Evolutionary conservation across 257 asterid genomes (phyloP).

Genomic region (Nicotiana tabacum): DNA sequence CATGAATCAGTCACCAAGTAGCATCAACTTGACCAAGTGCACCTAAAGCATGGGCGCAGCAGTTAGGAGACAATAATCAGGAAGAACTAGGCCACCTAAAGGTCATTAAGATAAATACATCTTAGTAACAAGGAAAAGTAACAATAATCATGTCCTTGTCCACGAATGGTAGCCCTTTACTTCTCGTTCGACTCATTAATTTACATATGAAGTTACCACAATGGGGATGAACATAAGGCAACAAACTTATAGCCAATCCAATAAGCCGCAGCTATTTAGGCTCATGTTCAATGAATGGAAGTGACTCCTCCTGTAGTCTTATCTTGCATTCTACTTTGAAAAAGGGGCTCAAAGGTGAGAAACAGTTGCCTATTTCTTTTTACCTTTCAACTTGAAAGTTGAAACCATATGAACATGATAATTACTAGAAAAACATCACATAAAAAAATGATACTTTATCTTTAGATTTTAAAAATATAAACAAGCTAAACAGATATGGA

Average conservation of each 20-base stretch:
- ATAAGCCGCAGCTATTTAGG: neutral
- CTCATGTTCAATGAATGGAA: neutral
- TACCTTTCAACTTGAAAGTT: neutral
- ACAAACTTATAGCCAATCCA: neutral
- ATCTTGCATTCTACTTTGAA: neutral
- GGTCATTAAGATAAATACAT: neutral
- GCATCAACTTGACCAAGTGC: neutral
- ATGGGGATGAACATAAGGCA: neutral
- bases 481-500: neutral
- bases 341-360: neutral
- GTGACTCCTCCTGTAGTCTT: neutral
- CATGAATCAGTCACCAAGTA: neutral
- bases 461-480: neutral
- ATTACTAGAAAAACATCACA: neutral
- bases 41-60: neutral
- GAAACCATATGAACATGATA: neutral
- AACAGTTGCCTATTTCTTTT: neutral
- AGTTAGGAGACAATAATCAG: neutral
- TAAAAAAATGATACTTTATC: neutral
- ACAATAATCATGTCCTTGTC: neutral
- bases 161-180: neutral
- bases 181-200: neutral
- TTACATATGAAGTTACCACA: neutral
- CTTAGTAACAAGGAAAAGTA: neutral
- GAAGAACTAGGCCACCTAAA: neutral